Evolutionary conservation across 495 filamentous ascomycete genomes (phyloP), one percentile per base, ranked within the genome.

Genomic region (Choiromyces venosus): DNA sequence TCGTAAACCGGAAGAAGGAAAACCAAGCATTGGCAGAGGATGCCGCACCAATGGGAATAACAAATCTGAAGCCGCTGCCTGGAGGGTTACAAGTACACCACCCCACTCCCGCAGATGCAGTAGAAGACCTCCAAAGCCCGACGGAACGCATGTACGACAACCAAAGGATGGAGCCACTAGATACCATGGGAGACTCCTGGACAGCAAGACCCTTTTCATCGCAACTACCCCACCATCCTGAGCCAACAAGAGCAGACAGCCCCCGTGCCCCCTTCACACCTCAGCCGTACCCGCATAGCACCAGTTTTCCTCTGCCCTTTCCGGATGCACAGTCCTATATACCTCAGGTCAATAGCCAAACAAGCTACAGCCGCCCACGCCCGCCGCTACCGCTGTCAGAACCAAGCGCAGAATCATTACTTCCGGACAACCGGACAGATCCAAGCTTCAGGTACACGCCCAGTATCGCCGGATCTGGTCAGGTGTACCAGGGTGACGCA

Each of bases 41-140:
- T 21, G 33, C 37, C 36, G 40, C 33, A 33, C 21, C 46, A 37
- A 37, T 40, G 67, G 42, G 40, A 70, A 70, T 40, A 64, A 35
- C 69, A 39, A 19, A n/a, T 10, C 38, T 37, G 35, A 25, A 21
- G 9, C 69, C 35, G 21, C 35, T 68, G n/a, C 69, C 29, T 35
- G 76, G 74, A 35, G 75, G 70, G 40, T 64, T 80, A 21, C 16
- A 66, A 1, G 44, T 79, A 21, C 66, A 73, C 19, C 76, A 78
- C n/a, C 78, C 78, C 4, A 18, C 70, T 0, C 78, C 78, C 9
- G 71, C 56, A 0, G 75, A 78, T 37, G 36, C 21, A 8, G 37
- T 19, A n/a, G 35, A 46, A 37, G 69, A 72, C 9, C 7, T 14
- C 52, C 52, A 56, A 29, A 56, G 9, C 12, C 52, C 52, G 52